Base-by-base conservation (phyloP, 495 filamentous ascomycete species). In the Symbiotaphrina buchneri region DNA sequence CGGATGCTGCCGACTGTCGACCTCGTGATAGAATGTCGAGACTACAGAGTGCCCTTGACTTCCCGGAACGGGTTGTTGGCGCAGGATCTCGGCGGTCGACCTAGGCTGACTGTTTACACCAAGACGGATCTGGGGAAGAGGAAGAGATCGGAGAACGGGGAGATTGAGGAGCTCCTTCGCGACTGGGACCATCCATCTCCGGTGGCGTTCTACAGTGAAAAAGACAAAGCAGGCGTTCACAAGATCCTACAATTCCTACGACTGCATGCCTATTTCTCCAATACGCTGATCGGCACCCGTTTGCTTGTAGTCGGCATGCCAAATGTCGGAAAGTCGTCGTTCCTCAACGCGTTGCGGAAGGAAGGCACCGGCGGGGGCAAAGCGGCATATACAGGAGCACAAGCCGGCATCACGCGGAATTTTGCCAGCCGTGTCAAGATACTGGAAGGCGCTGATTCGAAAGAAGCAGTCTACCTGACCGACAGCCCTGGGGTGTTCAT, bases 261-360 rank as follows among this genome's bases (percentile, higher is more conserved):
- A 35, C 39, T 54, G 20, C 52, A 61, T 34, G 53, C 60, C 19
- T 32, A 41, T 13, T 45, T 48, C 6, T 47, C 46, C 2, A 49
- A 66, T 39, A 65, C 59, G 20, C 48, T 83, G 5, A 64, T 65
- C 5, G 81, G 82, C 2, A 65, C 76, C 32, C 69, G 82, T 17
- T 64, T 80, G 32, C 61, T 97, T 47, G 66, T 95, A 1, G 83
- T 94, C 11, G 87, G 87, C 18, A 94, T 97, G 85, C 87, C 87
- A 4, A 97, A 97, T 50, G 78, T 87, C 0, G 87, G 75, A 1
- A 82, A 97, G 51, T 90, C 79, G 15, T 80, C 85, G 0, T 58
- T 97, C 10, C 68, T 97, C 16, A 97, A 97, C 49, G 62, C 74
- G 18, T 59, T 97, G 23, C 74, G 90, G 6, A 61, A 57, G 14